phyloP scores from a whole-genome alignment of 2,329 filamentous ascomycete species.

The Sordariomycetes sp. region DNA sequence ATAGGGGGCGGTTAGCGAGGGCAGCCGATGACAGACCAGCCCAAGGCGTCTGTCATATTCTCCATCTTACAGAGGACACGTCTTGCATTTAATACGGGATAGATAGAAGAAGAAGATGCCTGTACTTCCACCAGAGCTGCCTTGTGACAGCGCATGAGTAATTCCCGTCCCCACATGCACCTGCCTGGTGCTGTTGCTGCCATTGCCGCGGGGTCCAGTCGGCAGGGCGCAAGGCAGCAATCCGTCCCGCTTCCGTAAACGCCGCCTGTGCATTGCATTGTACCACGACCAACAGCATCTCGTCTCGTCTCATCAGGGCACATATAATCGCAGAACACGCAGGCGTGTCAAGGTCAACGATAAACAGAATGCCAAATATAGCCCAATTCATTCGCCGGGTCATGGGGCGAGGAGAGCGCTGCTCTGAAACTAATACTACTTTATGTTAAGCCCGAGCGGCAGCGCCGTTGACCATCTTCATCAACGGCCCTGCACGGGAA shows the following conservation, averaged over 20 bases:
- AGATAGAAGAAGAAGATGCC: too few species aligned
- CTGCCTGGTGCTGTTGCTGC: not conserved
- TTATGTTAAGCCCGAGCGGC: not conserved
- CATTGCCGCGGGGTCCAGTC: not conserved
- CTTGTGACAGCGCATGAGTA: not conserved
- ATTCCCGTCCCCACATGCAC: not conserved
- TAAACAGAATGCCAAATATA: not conserved
- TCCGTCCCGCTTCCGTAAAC: not conserved
- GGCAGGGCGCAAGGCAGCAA: not conserved
- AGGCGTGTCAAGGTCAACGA: not conserved
- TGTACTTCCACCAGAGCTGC: not conserved
- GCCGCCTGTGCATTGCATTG: not conserved
- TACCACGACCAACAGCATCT: not conserved
- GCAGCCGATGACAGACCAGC: too few species aligned
- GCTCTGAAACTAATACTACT: not conserved
- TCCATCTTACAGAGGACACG: too few species aligned
- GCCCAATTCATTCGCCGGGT: slow-evolving; percentile 1
- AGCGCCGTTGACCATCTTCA: not conserved
- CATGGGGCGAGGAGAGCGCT: not conserved
- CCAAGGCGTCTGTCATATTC: too few species aligned
- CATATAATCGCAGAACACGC: not conserved
- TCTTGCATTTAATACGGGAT: too few species aligned
- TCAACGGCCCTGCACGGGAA: not conserved
- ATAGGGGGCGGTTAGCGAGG: too few species aligned
- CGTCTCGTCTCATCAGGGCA: not conserved